Base-by-base conservation (phyloP, 2,329 filamentous ascomycete genomes). In the Hymenoscyphus linearis region DNA sequence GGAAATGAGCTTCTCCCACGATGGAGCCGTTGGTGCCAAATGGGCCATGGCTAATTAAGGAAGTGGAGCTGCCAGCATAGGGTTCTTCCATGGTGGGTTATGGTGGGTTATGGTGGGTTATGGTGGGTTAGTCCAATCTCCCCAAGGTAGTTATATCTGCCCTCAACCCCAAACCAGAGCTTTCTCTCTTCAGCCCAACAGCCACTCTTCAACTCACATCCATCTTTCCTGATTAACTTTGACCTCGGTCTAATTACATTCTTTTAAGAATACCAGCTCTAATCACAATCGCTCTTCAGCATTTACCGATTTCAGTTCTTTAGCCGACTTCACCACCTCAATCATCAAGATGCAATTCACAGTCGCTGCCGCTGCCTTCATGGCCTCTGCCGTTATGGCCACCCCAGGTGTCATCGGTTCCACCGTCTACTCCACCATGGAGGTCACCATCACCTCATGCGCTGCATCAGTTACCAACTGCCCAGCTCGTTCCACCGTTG, bases 381-480 rank as follows among this genome's bases (percentile, higher is more conserved):
- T 73, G 68, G 72, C 70, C 62, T 64, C 65, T 61, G 64, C 62
- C 50, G 62, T 60, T 55, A 60, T 64, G 57, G 58, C 58, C 16
- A 27, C 12, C n/a, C n/a, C 52, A 22, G 16, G 18, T 55, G 55
- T 22, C 35, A 37, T 36, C n/a, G 36, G 52, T 57, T 57, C 47
- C 55, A 78, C 78, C 70, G 73, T 80, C 74, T 80, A 79, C 75
- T 69, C 73, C 70, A 80, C 78, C 64, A 74, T 79, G 67, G 74
- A 79, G 67, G 75, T 81, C 61, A 82, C 79, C 74, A 77, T 81
- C 75, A 82, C 78, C 73, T 79, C 76, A 25, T 82, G 78, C 73
- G 77, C 71, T 63, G 74, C 79, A 54, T 76, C 75, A 61, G 77
- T 79, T 58, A 67, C 78, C 71, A 70, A 80, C 78, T 82, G 80